A percentile compares a stretch with the other conserved stretches of the same genome.
These are phyloP conservation scores for Stagonosporopsis rhizophila DNA, from an alignment of 2,329 filamentous ascomycete species.

Conservation along the genomic window DNA sequence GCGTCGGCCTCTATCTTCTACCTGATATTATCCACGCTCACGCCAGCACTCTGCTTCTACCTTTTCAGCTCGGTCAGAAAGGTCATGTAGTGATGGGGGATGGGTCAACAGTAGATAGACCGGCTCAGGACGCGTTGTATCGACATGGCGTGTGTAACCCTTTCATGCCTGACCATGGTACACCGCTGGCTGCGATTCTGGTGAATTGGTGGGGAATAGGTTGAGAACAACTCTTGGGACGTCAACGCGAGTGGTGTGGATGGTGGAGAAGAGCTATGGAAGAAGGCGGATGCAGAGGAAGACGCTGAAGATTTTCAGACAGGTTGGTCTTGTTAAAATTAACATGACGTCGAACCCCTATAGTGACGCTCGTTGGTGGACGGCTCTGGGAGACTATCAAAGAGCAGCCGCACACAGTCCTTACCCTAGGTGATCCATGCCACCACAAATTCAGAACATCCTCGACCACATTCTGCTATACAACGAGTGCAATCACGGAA, in stretches of 20 bases:
- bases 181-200: constrained; percentile 2
- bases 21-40: constrained; percentile 1
- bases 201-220: not conserved
- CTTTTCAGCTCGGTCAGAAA: constrained; percentile 3
- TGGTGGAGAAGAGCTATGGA: constrained; percentile 1
- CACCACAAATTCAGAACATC: too few species aligned
- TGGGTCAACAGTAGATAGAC: not conserved
- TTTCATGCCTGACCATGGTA: constrained; percentile 6
- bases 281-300: constrained; percentile 4
- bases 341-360: not conserved
- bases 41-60: constrained; percentile 5
- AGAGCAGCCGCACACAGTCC: too few species aligned
- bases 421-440: too few species aligned
- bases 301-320: constrained; percentile 3
- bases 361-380: too few species aligned
- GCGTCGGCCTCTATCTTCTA: constrained; percentile 4
- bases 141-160: constrained; percentile 2
- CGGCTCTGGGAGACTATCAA: too few species aligned
- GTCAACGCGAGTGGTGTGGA: constrained; percentile 5
- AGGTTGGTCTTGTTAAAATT: constrained; percentile 3
- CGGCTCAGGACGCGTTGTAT: constrained; percentile 4
- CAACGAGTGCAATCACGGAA: too few species aligned
- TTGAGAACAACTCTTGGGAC: not conserved
- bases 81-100: constrained; percentile 2
- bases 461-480: too few species aligned